A percentile compares a stretch with the other conserved stretches of the same genome.
phyloP scores from a whole-genome alignment of 2,329 filamentous ascomycete species.

The Paraphaeosphaeria minitans region DNA sequence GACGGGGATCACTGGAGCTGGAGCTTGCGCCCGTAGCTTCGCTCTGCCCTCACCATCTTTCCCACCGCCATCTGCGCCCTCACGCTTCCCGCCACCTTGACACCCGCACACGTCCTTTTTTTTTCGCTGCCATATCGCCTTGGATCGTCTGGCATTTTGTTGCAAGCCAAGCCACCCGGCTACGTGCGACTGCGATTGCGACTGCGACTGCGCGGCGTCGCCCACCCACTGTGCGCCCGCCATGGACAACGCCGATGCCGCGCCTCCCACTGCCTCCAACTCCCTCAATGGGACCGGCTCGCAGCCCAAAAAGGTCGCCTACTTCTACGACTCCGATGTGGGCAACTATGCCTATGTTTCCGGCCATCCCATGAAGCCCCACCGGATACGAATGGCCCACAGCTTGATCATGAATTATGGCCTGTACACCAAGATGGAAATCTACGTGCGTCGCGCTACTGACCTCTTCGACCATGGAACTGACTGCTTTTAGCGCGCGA shows the following conservation, averaged over 20 bases:
- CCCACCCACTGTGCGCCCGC: conserved; percentile 12
- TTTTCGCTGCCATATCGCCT: not conserved
- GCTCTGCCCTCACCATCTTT: conserved; percentile 12
- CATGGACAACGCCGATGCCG: conserved; percentile 27
- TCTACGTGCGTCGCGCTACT: conserved; percentile 59
- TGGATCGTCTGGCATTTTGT: not conserved
- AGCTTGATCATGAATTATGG: conserved; percentile 74
- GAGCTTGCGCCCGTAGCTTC: conserved; percentile 20
- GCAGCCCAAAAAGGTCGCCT: conserved; percentile 79
- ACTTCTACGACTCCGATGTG: conserved; percentile 98
- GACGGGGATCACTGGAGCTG: conserved; percentile 17
- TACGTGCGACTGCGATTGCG: not conserved
- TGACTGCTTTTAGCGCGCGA: conserved; percentile 44
- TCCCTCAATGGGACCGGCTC: conserved; percentile 31
- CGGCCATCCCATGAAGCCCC: conserved; percentile 71
- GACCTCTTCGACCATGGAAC: not conserved
- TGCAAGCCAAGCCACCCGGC: not conserved
- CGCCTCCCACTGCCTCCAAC: conserved; percentile 16
- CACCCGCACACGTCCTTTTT: not conserved
- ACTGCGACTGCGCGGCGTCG: conserved; percentile 3
- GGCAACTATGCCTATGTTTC: conserved; percentile 96
- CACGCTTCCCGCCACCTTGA: not conserved
- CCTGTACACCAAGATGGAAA: conserved; percentile 75
- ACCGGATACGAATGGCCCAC: conserved; percentile 68
- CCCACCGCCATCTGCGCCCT: conserved; percentile 8